Base-by-base conservation (phyloP, 768 basidiomycete species). In the Nevesoporus exiguus region DNA sequence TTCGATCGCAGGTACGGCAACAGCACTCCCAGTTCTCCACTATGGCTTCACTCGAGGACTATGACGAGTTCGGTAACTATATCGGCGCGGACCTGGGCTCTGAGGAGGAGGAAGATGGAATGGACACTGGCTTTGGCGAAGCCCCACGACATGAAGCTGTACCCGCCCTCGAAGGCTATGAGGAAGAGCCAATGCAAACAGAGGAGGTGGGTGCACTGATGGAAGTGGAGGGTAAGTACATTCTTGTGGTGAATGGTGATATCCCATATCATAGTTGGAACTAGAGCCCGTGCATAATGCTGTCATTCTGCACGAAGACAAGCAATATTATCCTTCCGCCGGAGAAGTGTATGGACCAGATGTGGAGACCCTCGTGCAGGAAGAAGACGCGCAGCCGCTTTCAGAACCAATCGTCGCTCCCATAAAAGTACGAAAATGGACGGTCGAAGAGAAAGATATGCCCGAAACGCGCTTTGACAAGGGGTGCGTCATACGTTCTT, bases 391-490 rank as follows among this genome's bases (percentile, higher is more conserved):
- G 3, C 97, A 99, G 69, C 93, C 93, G 14, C 80, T 99, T 19
- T 81, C 92, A 3, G 93, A 98, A 65, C 97, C 97, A 19, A 95
- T 99, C 56, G 79, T 99, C 59, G 93, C 93, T 11, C 97, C 97
- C 33, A 81, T 98, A 54, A 97, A 98, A 75, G 86, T 93, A 47
- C 81, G 94, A 56, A 93, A 87, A 79, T 99, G 96, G 88, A 83
- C 85, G 1, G 85, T 98, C 7, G 93, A 96, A 66, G 93, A 97
- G 74, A 96, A 96, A 72, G 89, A 87, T 59, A 86, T 97, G 80
- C 96, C 95, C 24, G 86, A 92, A 69, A 98, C 95, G 55, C 84
- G 97, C n/a, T 99, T 90, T 71, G 95, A 98, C 75, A 94, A 95
- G 75, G 86, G 90, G 93, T 97, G 69, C 63, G 89, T 68, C 40